Evolutionary conservation across 1,284 basidiomycete species (phyloP), one percentile per base, ranked within the genome.

Genomic region (Entoloma clypeatum): DNA sequence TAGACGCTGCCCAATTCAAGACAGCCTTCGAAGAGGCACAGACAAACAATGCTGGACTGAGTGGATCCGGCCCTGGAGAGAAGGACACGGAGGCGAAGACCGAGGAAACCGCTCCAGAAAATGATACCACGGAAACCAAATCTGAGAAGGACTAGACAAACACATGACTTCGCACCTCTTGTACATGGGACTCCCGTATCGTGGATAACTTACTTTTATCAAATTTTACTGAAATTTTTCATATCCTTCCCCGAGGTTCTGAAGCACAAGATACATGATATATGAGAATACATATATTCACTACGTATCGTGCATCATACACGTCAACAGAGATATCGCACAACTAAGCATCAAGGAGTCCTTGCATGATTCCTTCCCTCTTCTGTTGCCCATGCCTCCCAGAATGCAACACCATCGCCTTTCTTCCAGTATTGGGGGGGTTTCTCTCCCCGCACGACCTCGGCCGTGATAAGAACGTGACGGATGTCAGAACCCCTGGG

Each of bases 1-100:
- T 21, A 96, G 92, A 94, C 64, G 94, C 93, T 41, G 75, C 66
- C 51, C 73, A 84, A 41, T 98, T 96, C 75, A 95, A 94, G 75
- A 69, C 69, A 25, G 83, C 79, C 36, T 97, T 97, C 63, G 90
- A 94, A 65, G 69, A 78, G 7, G 92, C 86, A 31, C 90, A 90
- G 69, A 75, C 71, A 57, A 74, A 62, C 56, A 96, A 96, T 59
- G 64, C 65, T 14, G 55, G 73, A 7, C 48, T 64, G 28, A 61
- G 62, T 13, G 52, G 37, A 27, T 31, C 60, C 19, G 57, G 60
- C 39, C 52, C 60, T 36, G 53, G 51, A 47, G 56, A 62, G 51
- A 60, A 56, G 28, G 59, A 59, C 41, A 54, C 54, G 41, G 57
- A 59, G 31, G 53, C 53, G 5, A 64, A 59, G 47, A 55, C 53